phyloP scores from a whole-genome alignment of 2,329 filamentous ascomycete species.

The Stachybotrys echinatus region DNA sequence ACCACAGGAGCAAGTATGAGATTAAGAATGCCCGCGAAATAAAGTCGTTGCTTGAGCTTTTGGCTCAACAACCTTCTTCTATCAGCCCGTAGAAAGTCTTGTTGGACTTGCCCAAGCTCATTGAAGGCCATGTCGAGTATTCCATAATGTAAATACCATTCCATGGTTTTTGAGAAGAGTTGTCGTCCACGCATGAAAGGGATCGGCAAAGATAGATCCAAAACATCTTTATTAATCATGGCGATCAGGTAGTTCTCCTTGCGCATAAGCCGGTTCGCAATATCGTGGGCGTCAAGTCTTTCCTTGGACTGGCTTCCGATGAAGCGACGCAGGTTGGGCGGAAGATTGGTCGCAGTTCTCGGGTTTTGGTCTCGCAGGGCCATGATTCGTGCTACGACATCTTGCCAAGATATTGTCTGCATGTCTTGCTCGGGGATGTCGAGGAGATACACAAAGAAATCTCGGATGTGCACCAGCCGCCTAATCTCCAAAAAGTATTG shows the following conservation, averaged over 20 bases:
- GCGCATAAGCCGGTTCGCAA: conserved; percentile 94
- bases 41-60: conserved; percentile 70
- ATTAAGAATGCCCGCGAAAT: conserved; percentile 80
- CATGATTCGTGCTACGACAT: conserved; percentile 82
- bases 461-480: conserved; percentile 69
- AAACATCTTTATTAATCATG: conserved; percentile 91
- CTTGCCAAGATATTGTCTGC: conserved; percentile 92
- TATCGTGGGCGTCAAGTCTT: conserved; percentile 91
- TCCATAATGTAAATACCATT: conserved; percentile 88
- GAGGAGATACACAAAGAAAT: conserved; percentile 80
- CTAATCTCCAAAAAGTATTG: conserved; percentile 69
- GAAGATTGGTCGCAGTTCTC: conserved; percentile 61
- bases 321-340: conserved; percentile 45
- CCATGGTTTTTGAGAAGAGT: conserved; percentile 81
- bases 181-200: conserved; percentile 77
- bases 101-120: conserved; percentile 77
- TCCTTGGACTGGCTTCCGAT: conserved; percentile 87
- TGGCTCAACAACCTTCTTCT: conserved; percentile 74
- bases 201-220: conserved; percentile 80
- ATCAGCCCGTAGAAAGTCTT: conserved; percentile 78
- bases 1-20: conserved; percentile 82
- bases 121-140: conserved; percentile 95
- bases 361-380: conserved; percentile 78
- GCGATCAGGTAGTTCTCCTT: conserved; percentile 97
- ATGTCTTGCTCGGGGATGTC: conserved; percentile 80